phyloP scores from a whole-genome alignment of 768 basidiomycete species.

The Leccinum barrowsii region DNA sequence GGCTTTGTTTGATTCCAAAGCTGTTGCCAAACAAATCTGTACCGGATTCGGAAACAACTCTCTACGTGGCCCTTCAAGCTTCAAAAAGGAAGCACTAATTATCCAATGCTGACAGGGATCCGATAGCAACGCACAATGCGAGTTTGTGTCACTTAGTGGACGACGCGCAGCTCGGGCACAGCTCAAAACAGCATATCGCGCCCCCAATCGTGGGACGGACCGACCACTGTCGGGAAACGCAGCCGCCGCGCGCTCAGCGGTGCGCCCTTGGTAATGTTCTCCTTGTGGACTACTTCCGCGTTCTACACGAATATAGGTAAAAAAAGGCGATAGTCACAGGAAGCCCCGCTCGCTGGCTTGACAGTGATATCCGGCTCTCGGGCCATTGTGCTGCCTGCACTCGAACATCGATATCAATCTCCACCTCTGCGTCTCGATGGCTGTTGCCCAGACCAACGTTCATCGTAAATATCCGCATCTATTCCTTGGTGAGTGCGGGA shows the following conservation, averaged over 20 bases:
- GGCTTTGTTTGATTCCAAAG: conserved; percentile 26
- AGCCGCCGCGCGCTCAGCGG: not conserved
- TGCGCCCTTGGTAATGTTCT: not conserved
- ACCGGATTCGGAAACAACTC: conserved; percentile 2
- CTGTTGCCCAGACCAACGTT: not conserved
- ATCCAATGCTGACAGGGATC: not conserved
- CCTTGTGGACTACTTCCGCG: not conserved
- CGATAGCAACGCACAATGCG: not conserved
- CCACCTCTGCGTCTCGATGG: not conserved
- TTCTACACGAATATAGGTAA: not conserved
- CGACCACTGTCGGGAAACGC: not conserved
- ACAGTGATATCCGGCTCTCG: not conserved
- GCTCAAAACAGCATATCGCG: not conserved
- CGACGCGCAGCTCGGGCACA: not conserved
- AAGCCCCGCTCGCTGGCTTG: not conserved
- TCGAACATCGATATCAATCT: not conserved
- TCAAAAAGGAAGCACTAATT: not conserved
- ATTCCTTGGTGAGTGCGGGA: not conserved
- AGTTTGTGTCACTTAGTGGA: not conserved
- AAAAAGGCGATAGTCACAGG: not conserved
- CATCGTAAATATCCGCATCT: not conserved
- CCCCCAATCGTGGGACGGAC: not conserved
- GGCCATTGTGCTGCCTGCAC: not conserved
- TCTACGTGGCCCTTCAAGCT: not conserved
- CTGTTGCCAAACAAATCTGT: conserved; percentile 27